Evolutionary conservation across 306 rosid genomes (phyloP), one percentile per base, ranked within the genome.

Genomic region (Casuarina cunninghamiana): DNA sequence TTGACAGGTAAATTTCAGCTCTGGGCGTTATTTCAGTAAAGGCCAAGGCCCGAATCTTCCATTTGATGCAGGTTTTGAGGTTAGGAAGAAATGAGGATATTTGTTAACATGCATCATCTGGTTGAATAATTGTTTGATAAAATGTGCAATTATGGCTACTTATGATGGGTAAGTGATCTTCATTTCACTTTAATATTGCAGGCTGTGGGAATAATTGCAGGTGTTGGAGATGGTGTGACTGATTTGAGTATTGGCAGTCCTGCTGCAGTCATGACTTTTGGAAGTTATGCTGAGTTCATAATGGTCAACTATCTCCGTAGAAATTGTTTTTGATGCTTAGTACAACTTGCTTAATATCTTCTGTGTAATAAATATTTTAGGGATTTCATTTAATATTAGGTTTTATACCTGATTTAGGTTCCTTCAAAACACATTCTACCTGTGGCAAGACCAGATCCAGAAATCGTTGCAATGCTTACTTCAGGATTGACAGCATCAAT

Each of bases 51-150:
- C 97, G 57, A 88, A 69, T 79, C 97, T 95, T 78, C 98, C 97
- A 45, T 89, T 95, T 84, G 94, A 95, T 90, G 93, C 96, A n/a
- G 97, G 98, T 67, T 95, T 95, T 85, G 98, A 95, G 97, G 97
- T 95, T 81, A 76, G 54, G 67, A 73, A 62, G 74, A 45, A 75
- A 41, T 63, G 49, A 66, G 41, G 35, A 5, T 42, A 42, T 42
- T 67, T 42, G 13, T 67, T 5, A 32, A 17, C 42, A 39, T 17
- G 67, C 65, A 75, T 48, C 37, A 66, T 72, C 50, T 60, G 39
- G 62, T 79, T 79, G 79, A 45, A 62, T 38, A 70, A 75, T 17
- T 38, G 32, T 26, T 72, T 8, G 53, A 48, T 26, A 26, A 26
- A 19, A 16, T 38, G 76, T 17, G 44, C 55, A 70, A 17, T 35